A percentile compares a stretch with the other conserved stretches of the same genome.
These are phyloP conservation scores for Pelargonium fulgidum DNA, from an alignment of 441 rosid species.

Conservation along the genomic window DNA sequence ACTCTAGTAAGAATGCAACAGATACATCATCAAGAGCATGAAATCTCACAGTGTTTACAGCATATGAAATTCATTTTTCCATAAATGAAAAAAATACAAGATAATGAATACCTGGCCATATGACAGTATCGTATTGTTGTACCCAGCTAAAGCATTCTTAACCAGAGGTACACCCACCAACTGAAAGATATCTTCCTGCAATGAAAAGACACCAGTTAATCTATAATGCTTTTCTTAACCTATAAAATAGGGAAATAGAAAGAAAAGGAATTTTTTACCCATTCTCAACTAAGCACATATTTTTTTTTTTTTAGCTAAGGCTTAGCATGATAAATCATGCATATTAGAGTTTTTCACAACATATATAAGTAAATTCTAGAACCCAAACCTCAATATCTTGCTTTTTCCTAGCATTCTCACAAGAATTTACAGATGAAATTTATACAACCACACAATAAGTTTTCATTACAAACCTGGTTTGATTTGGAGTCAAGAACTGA, in stretches of 20 bases:
- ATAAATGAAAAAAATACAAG: not conserved
- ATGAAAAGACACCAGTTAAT: conserved; percentile 10
- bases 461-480: conserved; percentile 47
- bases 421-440: not conserved
- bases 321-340: too few species aligned
- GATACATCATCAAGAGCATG: conserved; percentile 1
- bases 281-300: not conserved
- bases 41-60: conserved; percentile 10
- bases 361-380: too few species aligned
- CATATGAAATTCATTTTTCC: conserved; percentile 6
- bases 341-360: too few species aligned
- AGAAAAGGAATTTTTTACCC: not conserved
- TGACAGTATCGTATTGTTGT: conserved; percentile 95
- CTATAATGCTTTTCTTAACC: not conserved
- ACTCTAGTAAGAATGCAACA: conserved; percentile 44
- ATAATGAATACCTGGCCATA: conserved; percentile 73
- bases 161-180: conserved; percentile 86
- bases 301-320: too few species aligned
- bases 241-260: not conserved
- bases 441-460: not conserved
- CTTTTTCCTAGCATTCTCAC: too few species aligned
- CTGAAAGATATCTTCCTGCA: conserved; percentile 76
- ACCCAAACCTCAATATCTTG: too few species aligned
- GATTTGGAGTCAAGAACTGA: conserved; percentile 67
- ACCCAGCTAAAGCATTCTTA: conserved; percentile 92